Conservation (phyloP, 208 protist genomes). For the Crithidia expoeki region DNA sequence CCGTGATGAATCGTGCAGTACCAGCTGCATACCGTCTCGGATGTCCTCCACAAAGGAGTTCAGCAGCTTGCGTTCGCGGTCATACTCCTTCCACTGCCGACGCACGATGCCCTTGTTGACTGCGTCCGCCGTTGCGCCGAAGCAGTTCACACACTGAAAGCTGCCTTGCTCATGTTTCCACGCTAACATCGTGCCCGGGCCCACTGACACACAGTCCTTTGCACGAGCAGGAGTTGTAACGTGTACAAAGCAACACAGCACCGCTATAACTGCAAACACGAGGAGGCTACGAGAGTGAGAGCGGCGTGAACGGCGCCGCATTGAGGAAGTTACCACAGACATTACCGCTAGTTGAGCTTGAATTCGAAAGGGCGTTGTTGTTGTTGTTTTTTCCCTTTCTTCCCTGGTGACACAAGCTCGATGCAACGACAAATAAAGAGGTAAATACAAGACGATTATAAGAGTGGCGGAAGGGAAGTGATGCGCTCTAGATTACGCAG, state of each 20-base stretch:
- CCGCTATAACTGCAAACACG: not conserved
- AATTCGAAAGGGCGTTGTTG: too few species aligned
- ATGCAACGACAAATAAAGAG: too few species aligned
- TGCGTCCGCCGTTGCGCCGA: not conserved
- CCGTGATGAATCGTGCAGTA: conserved; percentile 48
- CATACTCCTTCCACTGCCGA: conserved; percentile 60
- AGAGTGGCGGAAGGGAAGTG: too few species aligned
- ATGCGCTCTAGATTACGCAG: too few species aligned
- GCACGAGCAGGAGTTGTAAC: conserved; percentile 7
- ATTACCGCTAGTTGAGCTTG: not conserved
- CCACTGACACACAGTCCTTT: conserved; percentile 45
- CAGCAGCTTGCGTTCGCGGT: conserved; percentile 32
- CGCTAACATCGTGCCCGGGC: conserved; percentile 30
- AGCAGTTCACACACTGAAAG: conserved; percentile 53
- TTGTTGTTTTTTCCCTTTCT: conserved; percentile 8
- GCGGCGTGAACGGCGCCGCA: not conserved
- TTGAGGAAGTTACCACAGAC: not conserved
- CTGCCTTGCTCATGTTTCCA: conserved; percentile 75
- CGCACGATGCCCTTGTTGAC: conserved; percentile 1
- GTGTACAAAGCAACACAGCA: not conserved
- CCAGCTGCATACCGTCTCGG: conserved; percentile 40
- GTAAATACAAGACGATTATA: too few species aligned
- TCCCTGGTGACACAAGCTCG: too few species aligned
- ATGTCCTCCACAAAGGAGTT: conserved; percentile 49
- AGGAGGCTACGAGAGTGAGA: not conserved